A percentile compares a stretch with the other conserved stretches of the same genome.
These are phyloP conservation scores for Wickerhamomyces rabaulensis DNA, from an alignment of 805 yeast genomes.

Conservation along the genomic window DNA sequence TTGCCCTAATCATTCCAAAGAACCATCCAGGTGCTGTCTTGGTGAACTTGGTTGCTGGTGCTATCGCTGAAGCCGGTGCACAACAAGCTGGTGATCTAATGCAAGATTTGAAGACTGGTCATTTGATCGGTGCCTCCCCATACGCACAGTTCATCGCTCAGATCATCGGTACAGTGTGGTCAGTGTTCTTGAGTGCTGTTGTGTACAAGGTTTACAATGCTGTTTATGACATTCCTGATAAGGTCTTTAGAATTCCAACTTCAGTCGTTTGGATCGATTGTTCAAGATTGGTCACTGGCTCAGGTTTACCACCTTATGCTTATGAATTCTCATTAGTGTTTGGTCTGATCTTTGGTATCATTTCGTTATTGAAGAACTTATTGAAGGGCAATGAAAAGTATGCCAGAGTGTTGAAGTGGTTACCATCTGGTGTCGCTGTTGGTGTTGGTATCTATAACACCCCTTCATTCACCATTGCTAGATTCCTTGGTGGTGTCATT, in stretches of 20 bases:
- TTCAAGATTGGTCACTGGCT: slow-evolving; percentile 86
- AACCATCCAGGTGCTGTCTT: slow-evolving; percentile 76
- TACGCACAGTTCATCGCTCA: slow-evolving; percentile 90
- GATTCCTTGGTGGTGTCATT: slow-evolving; percentile 82
- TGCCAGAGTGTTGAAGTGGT: slow-evolving; percentile 42
- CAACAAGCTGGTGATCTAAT: slow-evolving; percentile 98
- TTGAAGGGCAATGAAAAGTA: slow-evolving; percentile 34
- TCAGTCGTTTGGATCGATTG: slow-evolving; percentile 97
- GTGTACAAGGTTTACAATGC: slow-evolving; percentile 79
- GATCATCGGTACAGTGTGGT: slow-evolving; percentile 80
- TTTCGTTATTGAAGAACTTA: slow-evolving; percentile 60
- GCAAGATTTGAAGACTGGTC: slow-evolving; percentile 97
- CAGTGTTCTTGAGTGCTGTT: slow-evolving; percentile 70
- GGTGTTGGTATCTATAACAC: slow-evolving; percentile 95
- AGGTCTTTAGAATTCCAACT: slow-evolving; percentile 83
- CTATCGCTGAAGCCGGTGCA: slow-evolving; percentile 97
- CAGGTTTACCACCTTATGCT: slow-evolving; percentile 82
- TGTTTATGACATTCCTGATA: slow-evolving; percentile 82
- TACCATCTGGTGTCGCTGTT: slow-evolving; percentile 95
- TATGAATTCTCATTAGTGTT: slow-evolving; percentile 51
- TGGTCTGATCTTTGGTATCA: slow-evolving; percentile 62
- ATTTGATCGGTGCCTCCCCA: slow-evolving; percentile 86
- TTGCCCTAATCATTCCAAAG: slow-evolving; percentile 75
- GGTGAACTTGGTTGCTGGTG: slow-evolving; percentile 89
- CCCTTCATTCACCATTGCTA: slow-evolving; percentile 89